Evolutionary conservation across 179 eudicot species (phyloP), one percentile per base, ranked within the genome.

Genomic region (Spinacia oleracea): DNA sequence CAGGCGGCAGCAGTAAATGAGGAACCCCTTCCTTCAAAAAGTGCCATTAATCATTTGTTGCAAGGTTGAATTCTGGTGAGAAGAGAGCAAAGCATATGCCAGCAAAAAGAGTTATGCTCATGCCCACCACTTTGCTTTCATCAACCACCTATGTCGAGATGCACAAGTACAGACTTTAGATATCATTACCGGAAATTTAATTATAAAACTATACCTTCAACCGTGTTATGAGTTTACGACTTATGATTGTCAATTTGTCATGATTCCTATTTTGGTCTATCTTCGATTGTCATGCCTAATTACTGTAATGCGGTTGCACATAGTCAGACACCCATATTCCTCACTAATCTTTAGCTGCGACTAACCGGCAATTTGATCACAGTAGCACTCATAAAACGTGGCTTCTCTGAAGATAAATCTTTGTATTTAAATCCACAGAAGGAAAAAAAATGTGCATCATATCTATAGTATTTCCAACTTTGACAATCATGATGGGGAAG

Each of bases 21-120:
- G 86, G 88, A 42, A 86, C 86, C 45, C 84, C 81, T 27, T 76
- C 9, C 70, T 83, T 81, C 51, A 92, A 72, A 32, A 88, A 81
- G 79, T 94, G 86, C 91, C 93, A 94, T 50, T 94, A 97, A 67
- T 94, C 97, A 76, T 95, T 95, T n/a, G 97, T 95, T 20, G 97
- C 97, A 27, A 95, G 85, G 86, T 95, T 95, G 81, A 95, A 95
- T 56, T 90, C 93, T 0, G 98, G 97, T 40, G 98, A 91, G 81
- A 95, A 95, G 12, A 95, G 85, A 50, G 98, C 91, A 81, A 91
- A 95, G 79, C 98, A 93, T 42, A 81, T n/a, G 10, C 98, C 97
- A 8, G 97, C 95, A 74, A 95, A 95, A 83, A 93, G 85, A 21
- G 95, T 93, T 84, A 95, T 91, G 62, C 82, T 82, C 81, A 93